Percentiles rank a stretch among this genome's conserved stretches.
Conservation (phyloP, 1,284 basidiomycete genomes). For the Ganoderma sp. region DNA sequence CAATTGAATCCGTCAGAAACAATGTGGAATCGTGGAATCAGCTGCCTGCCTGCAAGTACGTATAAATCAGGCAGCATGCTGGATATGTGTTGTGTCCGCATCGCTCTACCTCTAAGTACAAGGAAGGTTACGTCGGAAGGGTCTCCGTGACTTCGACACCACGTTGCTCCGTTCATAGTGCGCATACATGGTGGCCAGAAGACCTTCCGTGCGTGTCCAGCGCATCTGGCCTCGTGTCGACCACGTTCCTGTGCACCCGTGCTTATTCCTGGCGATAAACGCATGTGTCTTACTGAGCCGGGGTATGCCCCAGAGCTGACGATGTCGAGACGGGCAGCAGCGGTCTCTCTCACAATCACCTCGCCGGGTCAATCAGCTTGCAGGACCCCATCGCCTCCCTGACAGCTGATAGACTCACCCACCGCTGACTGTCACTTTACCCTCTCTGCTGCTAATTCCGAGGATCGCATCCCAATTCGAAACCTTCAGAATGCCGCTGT, state of each 20-base stretch:
- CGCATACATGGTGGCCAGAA: background rate
- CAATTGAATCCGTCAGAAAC: conserved; percentile 1
- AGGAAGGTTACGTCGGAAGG: background rate
- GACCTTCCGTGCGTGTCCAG: background rate
- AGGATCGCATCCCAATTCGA: background rate
- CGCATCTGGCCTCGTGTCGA: conserved; percentile 3
- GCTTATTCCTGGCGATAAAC: conserved; percentile 22
- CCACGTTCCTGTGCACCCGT: conserved; percentile 1
- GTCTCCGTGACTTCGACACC: background rate
- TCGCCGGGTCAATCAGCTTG: background rate
- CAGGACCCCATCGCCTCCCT: conserved; percentile 1
- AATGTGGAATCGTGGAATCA: conserved; percentile 9
- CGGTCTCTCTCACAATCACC: conserved; percentile 4
- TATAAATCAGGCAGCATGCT: background rate
- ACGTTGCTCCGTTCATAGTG: background rate
- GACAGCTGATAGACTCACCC: background rate
- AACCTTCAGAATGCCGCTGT: conserved; percentile 23
- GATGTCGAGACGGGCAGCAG: conserved; percentile 19
- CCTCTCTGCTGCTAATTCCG: background rate
- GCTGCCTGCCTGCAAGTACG: background rate
- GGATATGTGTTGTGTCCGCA: conserved; percentile 1
- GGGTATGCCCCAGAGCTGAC: conserved; percentile 13
- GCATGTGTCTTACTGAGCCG: conserved; percentile 18
- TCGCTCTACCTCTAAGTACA: background rate
- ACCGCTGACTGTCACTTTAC: background rate